Conservation (phyloP, 2,329 filamentous ascomycete species). For the Aspergillus sp. region DNA sequence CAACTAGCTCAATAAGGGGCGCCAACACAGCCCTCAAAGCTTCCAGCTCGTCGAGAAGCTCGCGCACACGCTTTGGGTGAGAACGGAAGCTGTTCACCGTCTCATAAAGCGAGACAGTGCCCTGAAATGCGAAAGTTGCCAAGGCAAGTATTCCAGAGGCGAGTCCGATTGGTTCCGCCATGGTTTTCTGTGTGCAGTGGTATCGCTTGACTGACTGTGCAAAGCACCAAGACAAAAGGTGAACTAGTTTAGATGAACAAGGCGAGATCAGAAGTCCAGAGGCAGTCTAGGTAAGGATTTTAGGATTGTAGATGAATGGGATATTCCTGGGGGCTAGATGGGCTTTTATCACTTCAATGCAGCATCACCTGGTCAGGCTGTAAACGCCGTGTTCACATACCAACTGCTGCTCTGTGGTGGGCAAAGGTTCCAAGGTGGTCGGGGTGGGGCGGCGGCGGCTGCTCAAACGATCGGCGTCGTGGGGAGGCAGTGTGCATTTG, state of each 20-base stretch:
- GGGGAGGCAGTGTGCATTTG: too few relatives aligned
- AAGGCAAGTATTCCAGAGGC: constrained; percentile 42
- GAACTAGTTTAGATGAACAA: too few relatives aligned
- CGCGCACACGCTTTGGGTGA: constrained; percentile 42
- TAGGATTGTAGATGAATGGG: background rate
- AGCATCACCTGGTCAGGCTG: background rate
- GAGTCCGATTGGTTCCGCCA: constrained; percentile 43
- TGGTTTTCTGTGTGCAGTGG: constrained; percentile 14
- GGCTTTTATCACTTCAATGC: background rate
- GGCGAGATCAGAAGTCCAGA: background rate
- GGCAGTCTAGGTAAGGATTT: background rate
- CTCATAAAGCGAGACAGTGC: constrained; percentile 41
- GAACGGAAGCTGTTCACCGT: constrained; percentile 42
- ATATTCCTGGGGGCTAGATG: background rate
- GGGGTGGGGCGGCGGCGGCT: background rate
- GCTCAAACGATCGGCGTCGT: background rate
- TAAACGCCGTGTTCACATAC: background rate
- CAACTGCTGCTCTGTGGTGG: background rate
- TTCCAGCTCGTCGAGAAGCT: constrained; percentile 45
- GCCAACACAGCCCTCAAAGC: constrained; percentile 42
- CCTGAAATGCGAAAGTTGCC: constrained; percentile 43
- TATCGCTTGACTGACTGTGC: too few relatives aligned
- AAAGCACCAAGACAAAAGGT: too few relatives aligned
- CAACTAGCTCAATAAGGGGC: constrained; percentile 35
- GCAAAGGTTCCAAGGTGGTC: background rate